phyloP scores from a whole-genome alignment of 1,139 yeast species.

The Lodderomyces beijingensis region DNA sequence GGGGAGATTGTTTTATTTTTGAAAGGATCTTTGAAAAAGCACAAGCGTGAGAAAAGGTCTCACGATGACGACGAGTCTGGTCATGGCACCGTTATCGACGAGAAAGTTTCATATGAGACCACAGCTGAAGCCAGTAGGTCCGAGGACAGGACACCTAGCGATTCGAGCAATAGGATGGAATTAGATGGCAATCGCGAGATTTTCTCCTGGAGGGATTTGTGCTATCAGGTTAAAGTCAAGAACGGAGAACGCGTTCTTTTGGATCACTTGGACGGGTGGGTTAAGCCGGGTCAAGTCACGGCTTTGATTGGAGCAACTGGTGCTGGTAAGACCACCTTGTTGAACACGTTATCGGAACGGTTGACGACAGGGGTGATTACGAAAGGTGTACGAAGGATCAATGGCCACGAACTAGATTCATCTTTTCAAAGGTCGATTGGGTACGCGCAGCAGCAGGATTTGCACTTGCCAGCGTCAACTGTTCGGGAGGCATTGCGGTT shows the following conservation, averaged over 20 bases:
- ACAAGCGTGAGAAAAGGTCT: conserved; percentile 1
- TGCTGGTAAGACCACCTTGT: conserved; percentile 33
- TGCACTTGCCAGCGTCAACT: conserved; percentile 32
- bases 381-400: conserved; percentile 33
- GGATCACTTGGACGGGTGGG: conserved; percentile 67
- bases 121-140: conserved; percentile 28
- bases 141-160: conserved; percentile 1
- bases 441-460: conserved; percentile 38
- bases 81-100: conserved; percentile 1
- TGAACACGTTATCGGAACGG: conserved; percentile 31
- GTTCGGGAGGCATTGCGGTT: conserved; percentile 35
- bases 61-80: conserved; percentile 8
- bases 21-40: conserved; percentile 13
- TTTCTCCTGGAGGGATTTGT: conserved; percentile 77
- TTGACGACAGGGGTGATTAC: conserved; percentile 31
- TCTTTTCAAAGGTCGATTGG: conserved; percentile 40
- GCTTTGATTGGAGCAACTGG: conserved; percentile 33
- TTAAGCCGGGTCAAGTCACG: conserved; percentile 30
- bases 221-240: conserved; percentile 69
- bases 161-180: not conserved
- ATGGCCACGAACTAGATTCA: conserved; percentile 28
- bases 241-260: conserved; percentile 58
- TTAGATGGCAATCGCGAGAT: conserved; percentile 24
- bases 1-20: conserved; percentile 73
- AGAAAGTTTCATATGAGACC: conserved; percentile 12